Base-by-base conservation (phyloP, 768 basidiomycete species). In the Pleurotus ostreatus region DNA sequence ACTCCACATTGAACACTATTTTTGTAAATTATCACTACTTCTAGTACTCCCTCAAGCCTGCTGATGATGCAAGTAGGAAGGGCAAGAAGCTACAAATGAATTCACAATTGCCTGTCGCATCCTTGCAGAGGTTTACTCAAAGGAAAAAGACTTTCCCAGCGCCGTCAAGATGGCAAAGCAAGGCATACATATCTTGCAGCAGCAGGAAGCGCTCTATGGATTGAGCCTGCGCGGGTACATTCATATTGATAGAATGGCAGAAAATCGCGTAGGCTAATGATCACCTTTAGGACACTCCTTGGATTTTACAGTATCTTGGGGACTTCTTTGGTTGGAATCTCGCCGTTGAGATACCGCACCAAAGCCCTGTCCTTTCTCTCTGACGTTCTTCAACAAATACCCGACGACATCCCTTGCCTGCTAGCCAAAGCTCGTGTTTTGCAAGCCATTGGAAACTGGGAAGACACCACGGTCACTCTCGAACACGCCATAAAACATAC, bases 321-420 rank as follows among this genome's bases (percentile, higher is more conserved):
- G 2, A 86, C 84, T 0, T 84, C 91, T 4, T 78, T 97, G 13
- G 89, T 93, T 3, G 88, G 97, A 64, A 77, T 89, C 48, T 92
- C 83, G 68, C 85, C 95, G 25, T 96, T 96, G 0, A 94, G 94
- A 63, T 88, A 98, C 62, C 96, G 98, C 66, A 62, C 74, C 9
- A 84, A 87, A 51, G 96, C 97, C 1, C 72, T 87, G 22, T 73
- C 78, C 15, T 77, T 97, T 8, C 75, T 98, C 18, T 82, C 89
- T 30, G 82, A 86, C 3, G 78, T 96, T 13, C 79, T 98, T 0
- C 62, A 72, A 2, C 70, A 77, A 34, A 82, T 86, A 39, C 82
- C 89, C 0, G 63, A 79, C 49, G 87, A 93, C 61, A 71, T 83
- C 7, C 68, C 77, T 11, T 85, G 84, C 23, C 74, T 96, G 43